These are phyloP conservation scores for Gloeopeniophorella convolvens DNA, from an alignment of 768 basidiomycete genomes.

Conservation along the genomic window DNA sequence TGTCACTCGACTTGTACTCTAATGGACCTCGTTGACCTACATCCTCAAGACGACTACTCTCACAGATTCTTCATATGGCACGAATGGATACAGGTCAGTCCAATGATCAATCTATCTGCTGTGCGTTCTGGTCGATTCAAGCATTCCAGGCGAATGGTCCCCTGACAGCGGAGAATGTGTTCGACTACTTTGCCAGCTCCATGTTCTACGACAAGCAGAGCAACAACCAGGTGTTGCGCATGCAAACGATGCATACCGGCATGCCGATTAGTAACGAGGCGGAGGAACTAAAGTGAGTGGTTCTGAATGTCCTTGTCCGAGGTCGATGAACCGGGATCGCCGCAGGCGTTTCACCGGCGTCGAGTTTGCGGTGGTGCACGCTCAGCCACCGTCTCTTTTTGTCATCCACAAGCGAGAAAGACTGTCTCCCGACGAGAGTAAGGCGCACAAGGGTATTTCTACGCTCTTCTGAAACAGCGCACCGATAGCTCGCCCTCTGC, in stretches of 20 bases:
- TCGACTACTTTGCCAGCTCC: slow-evolving; percentile 85
- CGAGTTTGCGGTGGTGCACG: slow-evolving; percentile 81
- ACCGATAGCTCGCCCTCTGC: slow-evolving; percentile 58
- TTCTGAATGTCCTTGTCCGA: neutral
- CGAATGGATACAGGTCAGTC: slow-evolving; percentile 73
- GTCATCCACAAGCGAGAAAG: slow-evolving; percentile 87
- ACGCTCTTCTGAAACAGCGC: slow-evolving; percentile 4
- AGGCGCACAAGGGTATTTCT: slow-evolving; percentile 19
- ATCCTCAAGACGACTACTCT: slow-evolving; percentile 75
- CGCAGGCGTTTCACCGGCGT: slow-evolving; percentile 77
- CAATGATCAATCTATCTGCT: neutral
- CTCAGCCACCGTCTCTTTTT: slow-evolving; percentile 74
- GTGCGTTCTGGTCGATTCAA: slow-evolving; percentile 2
- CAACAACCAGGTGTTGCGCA: slow-evolving; percentile 86
- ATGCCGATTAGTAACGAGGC: slow-evolving; percentile 70
- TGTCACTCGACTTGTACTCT: too few relatives aligned
- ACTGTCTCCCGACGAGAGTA: slow-evolving; percentile 78
- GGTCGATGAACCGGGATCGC: neutral
- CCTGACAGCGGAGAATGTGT: slow-evolving; percentile 68
- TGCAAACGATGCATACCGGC: slow-evolving; percentile 91
- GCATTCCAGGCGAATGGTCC: slow-evolving; percentile 62
- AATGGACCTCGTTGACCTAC: slow-evolving; percentile 57
- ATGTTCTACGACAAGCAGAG: slow-evolving; percentile 95
- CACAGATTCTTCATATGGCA: slow-evolving; percentile 87
- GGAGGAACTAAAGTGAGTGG: slow-evolving; percentile 75